phyloP scores from a whole-genome alignment of 2,329 filamentous ascomycete species.

The Colletotrichum lindemuthianum region DNA sequence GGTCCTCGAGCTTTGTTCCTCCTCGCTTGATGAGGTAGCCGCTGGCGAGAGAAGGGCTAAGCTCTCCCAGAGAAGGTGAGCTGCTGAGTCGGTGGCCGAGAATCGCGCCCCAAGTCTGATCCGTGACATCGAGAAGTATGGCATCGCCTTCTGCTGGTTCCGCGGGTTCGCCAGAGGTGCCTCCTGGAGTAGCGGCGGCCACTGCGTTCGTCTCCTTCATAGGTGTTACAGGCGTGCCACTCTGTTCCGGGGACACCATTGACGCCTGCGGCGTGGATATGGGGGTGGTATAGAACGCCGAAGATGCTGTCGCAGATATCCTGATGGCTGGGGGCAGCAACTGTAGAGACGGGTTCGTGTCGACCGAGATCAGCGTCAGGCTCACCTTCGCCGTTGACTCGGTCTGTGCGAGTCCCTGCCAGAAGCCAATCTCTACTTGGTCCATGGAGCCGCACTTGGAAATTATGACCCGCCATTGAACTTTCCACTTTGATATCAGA shows the following conservation, averaged over 20 bases:
- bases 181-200: slow-evolving; percentile 57
- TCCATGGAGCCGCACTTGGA: slow-evolving; percentile 77
- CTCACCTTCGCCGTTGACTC: slow-evolving; percentile 63
- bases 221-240: slow-evolving; percentile 60
- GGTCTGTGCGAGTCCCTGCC: slow-evolving; percentile 62
- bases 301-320: slow-evolving; percentile 55
- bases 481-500: slow-evolving; percentile 74
- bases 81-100: slow-evolving; percentile 73
- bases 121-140: slow-evolving; percentile 75
- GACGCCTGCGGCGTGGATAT: slow-evolving; percentile 73
- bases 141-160: slow-evolving; percentile 68
- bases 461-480: slow-evolving; percentile 82
- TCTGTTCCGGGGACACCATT: slow-evolving; percentile 69
- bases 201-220: slow-evolving; percentile 48
- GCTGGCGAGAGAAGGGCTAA: slow-evolving; percentile 68
- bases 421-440: slow-evolving; percentile 69
- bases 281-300: slow-evolving; percentile 68
- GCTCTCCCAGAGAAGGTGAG: slow-evolving; percentile 63
- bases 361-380: slow-evolving; percentile 71
- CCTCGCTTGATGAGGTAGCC: slow-evolving; percentile 74
- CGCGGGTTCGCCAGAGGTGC: slow-evolving; percentile 52
- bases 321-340: slow-evolving; percentile 66
- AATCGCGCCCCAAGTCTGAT: slow-evolving; percentile 81
- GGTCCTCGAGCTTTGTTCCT: slow-evolving; percentile 64
- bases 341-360: slow-evolving; percentile 72